These are phyloP conservation scores for Beta vulgaris DNA, from an alignment of 148 eudicot species.

Conservation along the genomic window DNA sequence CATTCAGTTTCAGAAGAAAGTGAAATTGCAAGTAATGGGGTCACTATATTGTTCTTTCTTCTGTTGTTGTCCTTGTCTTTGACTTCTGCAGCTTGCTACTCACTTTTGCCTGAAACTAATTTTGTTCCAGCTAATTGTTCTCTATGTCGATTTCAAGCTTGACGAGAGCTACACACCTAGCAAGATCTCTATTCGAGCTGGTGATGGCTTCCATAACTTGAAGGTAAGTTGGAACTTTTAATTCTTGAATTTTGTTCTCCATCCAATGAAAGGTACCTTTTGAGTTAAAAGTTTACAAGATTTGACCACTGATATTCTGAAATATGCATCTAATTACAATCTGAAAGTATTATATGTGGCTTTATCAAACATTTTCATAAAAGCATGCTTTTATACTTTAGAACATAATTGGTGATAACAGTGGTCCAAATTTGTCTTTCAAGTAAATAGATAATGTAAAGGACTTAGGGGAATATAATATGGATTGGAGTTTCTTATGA, in stretches of 20 bases:
- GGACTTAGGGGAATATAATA: no score
- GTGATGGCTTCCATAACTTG: constrained; percentile 92
- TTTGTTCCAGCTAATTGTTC: constrained; percentile 58
- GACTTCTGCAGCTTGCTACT: not conserved
- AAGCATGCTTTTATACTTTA: no score
- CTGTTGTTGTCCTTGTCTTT: not conserved
- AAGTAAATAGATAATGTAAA: no score
- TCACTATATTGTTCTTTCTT: not conserved
- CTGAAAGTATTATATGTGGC: no score
- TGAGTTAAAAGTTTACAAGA: no score
- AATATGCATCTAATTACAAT: no score
- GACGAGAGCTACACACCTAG: constrained; percentile 98
- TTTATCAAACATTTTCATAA: no score
- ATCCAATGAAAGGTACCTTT: no score
- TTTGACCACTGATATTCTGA: no score
- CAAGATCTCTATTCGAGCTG: constrained; percentile 83
- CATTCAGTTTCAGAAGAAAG: constrained; percentile 95
- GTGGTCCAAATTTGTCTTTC: no score
- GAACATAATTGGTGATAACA: no score
- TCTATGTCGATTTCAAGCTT: constrained; percentile 92
- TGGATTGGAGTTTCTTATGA: no score
- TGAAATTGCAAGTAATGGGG: constrained; percentile 60
- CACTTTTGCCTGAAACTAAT: not conserved
- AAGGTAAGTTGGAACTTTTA: constrained; percentile 38
- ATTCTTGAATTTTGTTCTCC: not conserved